phyloP scores from a whole-genome alignment of 2,329 filamentous ascomycete genomes.

The Piedraia hortae region DNA sequence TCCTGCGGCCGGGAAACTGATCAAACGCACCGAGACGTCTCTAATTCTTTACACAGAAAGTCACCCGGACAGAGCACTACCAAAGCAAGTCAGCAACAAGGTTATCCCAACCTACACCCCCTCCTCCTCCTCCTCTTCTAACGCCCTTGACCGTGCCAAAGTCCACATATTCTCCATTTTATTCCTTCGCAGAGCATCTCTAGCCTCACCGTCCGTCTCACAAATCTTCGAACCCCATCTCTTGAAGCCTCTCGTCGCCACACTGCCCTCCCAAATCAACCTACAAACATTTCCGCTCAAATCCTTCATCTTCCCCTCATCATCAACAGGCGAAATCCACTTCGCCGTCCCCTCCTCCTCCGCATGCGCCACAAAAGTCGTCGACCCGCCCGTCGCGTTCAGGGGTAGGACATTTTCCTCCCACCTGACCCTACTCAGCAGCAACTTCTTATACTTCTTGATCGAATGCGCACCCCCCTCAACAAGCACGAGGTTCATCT shows the following conservation, averaged over 20 bases:
- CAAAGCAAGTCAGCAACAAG: constrained; percentile 1
- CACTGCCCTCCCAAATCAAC: constrained; percentile 74
- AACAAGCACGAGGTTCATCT: constrained; percentile 67
- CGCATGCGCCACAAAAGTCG: constrained; percentile 10
- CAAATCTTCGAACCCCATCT: constrained; percentile 80
- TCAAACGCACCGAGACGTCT: too few relatives aligned
- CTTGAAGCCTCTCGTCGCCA: constrained; percentile 52
- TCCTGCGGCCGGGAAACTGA: too few relatives aligned
- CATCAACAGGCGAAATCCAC: constrained; percentile 59
- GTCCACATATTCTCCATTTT: constrained; percentile 96
- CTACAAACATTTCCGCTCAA: constrained; percentile 56
- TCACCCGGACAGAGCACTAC: too few relatives aligned
- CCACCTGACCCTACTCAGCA: constrained; percentile 88
- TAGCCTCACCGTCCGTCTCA: constrained; percentile 72
- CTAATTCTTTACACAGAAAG: too few relatives aligned
- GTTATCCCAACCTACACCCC: background rate
- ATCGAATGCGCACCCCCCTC: constrained; percentile 72
- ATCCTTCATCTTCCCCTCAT: constrained; percentile 52
- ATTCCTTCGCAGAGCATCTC: constrained; percentile 46
- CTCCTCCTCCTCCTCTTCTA: constrained; percentile 1
- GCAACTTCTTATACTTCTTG: constrained; percentile 66
- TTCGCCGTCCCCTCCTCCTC: constrained; percentile 4
- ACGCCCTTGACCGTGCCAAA: constrained; percentile 33
- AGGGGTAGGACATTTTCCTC: constrained; percentile 56
- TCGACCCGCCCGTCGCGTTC: constrained; percentile 10